Percentiles rank a stretch among this genome's conserved stretches.
Conservation (phyloP, 176 grass and related monocot species). For the Pontederia crassipes region DNA sequence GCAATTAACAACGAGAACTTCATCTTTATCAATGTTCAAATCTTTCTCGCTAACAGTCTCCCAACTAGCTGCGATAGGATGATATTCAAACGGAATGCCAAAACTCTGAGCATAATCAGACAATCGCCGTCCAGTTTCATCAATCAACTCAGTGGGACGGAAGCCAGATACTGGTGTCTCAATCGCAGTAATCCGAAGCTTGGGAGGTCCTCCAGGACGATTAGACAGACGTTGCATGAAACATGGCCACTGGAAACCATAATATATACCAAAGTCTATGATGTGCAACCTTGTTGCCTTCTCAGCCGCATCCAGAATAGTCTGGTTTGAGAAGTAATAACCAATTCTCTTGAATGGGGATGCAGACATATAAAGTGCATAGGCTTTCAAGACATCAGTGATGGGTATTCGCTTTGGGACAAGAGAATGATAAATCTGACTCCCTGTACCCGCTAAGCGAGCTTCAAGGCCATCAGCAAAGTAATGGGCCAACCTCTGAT, state of each 20-base stretch:
- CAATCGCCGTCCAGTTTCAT: too few relatives aligned
- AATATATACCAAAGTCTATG: slow-evolving; percentile 51
- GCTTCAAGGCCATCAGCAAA: slow-evolving; percentile 56
- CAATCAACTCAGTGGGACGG: too few relatives aligned
- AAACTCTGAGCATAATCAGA: too few relatives aligned
- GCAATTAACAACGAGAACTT: too few relatives aligned
- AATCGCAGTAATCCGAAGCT: too few relatives aligned
- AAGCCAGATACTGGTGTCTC: too few relatives aligned
- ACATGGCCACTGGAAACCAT: slow-evolving; percentile 86
- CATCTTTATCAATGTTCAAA: too few relatives aligned
- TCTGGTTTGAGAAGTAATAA: slow-evolving; percentile 37
- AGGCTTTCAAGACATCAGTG: slow-evolving; percentile 39
- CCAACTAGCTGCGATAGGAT: too few relatives aligned
- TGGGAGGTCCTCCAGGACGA: too few relatives aligned
- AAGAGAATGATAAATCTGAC: slow-evolving; percentile 52
- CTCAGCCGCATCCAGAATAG: slow-evolving; percentile 37
- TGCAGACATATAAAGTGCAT: slow-evolving; percentile 77
- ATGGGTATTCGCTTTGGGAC: slow-evolving; percentile 43
- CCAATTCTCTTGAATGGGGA: slow-evolving; percentile 65
- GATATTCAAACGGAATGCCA: too few relatives aligned
- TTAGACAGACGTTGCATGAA: slow-evolving; percentile 20
- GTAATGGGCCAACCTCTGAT: slow-evolving; percentile 49
- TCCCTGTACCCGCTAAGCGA: slow-evolving; percentile 50
- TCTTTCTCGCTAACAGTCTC: too few relatives aligned
- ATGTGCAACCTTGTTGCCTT: slow-evolving; percentile 62